Evolutionary conservation across 495 filamentous ascomycete genomes (phyloP).

Genomic region (Penicillium odoratum): DNA sequence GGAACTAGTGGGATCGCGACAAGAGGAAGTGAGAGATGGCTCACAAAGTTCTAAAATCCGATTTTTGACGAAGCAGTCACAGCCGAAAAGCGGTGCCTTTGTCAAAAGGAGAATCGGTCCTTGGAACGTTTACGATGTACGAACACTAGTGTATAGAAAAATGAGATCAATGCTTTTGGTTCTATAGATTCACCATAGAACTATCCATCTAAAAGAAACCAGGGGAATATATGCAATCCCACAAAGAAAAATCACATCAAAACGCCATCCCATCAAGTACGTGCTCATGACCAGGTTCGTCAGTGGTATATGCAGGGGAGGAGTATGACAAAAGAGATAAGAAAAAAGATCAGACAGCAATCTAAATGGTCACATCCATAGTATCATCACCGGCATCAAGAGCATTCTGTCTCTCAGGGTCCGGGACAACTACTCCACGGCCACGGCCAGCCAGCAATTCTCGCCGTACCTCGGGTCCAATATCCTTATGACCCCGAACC

Average conservation of each 20-base stretch:
- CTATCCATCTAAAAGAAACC: conserved; percentile 12
- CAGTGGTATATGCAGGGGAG: conserved; percentile 26
- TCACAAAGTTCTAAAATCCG: too few species aligned
- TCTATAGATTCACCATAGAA: conserved; percentile 14
- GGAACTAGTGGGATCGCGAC: too few species aligned
- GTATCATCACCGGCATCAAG: conserved; percentile 82
- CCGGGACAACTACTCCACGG: conserved; percentile 70
- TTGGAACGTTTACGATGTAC: not conserved
- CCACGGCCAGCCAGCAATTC: conserved; percentile 89
- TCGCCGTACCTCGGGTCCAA: conserved; percentile 87
- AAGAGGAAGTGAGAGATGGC: too few species aligned
- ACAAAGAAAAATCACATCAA: conserved; percentile 20
- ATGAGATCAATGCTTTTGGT: conserved; percentile 2
- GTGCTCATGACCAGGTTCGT: conserved; percentile 35
- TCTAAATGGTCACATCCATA: conserved; percentile 63
- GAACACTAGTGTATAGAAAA: not conserved
- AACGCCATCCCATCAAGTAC: conserved; percentile 37
- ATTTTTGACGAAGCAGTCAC: too few species aligned
- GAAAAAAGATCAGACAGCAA: conserved; percentile 15
- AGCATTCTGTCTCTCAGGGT: conserved; percentile 52
- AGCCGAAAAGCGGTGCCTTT: too few species aligned
- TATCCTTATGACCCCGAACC: conserved; percentile 80
- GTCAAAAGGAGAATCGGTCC: too few species aligned
- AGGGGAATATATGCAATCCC: conserved; percentile 34
- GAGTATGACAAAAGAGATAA: conserved; percentile 11